Evolutionary conservation across 495 filamentous ascomycete genomes (phyloP).

Genomic region (Penicillium canariense): DNA sequence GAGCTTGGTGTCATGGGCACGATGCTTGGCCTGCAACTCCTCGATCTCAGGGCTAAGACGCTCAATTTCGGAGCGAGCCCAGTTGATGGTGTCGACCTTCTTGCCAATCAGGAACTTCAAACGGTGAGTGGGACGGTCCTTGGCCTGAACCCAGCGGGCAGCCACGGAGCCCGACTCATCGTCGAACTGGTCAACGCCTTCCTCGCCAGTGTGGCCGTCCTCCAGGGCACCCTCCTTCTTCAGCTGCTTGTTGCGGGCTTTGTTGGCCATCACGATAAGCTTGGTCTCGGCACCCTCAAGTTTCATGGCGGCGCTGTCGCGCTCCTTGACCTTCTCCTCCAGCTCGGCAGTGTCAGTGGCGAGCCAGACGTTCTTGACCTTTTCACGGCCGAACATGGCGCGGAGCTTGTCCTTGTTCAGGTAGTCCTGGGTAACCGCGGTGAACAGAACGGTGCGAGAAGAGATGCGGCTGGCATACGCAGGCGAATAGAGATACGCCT

Average conservation of each 20-base stretch:
- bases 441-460: slow-evolving; percentile 89
- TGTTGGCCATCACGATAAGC: slow-evolving; percentile 80
- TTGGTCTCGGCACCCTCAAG: slow-evolving; percentile 89
- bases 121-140: slow-evolving; percentile 83
- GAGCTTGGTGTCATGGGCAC: slow-evolving; percentile 64
- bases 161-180: slow-evolving; percentile 74
- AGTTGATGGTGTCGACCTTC: slow-evolving; percentile 84
- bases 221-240: slow-evolving; percentile 65
- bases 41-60: slow-evolving; percentile 78
- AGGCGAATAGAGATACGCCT: slow-evolving; percentile 89
- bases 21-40: slow-evolving; percentile 70
- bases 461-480: slow-evolving; percentile 87
- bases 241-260: slow-evolving; percentile 64
- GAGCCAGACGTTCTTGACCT: slow-evolving; percentile 86
- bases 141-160: slow-evolving; percentile 72
- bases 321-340: slow-evolving; percentile 79
- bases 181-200: slow-evolving; percentile 50
- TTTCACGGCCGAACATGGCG: slow-evolving; percentile 67
- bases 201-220: slow-evolving; percentile 34
- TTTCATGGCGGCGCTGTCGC: slow-evolving; percentile 78
- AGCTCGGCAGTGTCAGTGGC: slow-evolving; percentile 75
- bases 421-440: slow-evolving; percentile 75
- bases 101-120: slow-evolving; percentile 77
- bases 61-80: slow-evolving; percentile 79
- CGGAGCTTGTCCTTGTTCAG: slow-evolving; percentile 70